Evolutionary conservation across 1,284 basidiomycete genomes (phyloP), one percentile per base, ranked within the genome.

Genomic region (Rhodotorula sp.): DNA sequence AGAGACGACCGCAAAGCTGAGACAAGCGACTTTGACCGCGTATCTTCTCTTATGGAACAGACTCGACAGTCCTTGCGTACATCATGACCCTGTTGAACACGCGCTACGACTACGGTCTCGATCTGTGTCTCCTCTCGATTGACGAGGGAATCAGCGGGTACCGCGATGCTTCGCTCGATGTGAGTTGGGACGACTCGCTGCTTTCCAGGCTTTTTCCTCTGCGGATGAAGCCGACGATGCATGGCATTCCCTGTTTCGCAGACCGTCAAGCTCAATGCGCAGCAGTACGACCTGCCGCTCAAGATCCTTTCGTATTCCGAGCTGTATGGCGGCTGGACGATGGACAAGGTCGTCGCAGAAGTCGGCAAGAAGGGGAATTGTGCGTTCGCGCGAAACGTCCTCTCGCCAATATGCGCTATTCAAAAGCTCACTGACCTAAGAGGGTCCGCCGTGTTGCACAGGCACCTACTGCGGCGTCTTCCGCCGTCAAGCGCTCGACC

Each of bases 101-200:
- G 77, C 87, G 94, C 62, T 95, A 98, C 80, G 82, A 90, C 70
- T 99, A 99, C 77, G 92, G 92, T 22, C 84, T 99, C 58, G 88
- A 96, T 59, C 82, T 99, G 30, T 95, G 91, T 79, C 83, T 99
- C 34, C 85, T 99, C 64, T 97, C 94, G 1, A 98, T 99, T 80
- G 96, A 99, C 79, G 96, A 99, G 80, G 95, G 95, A 0, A 99
- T 99, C 77, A 95, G 92, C 18, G 95, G 95, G 1, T 99, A 99
- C 80, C 86, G 95, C 66, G 96, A 99, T 79, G 96, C 98, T 79
- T 97, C 94, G 2, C 83, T 99, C 7, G 94, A 98, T 84, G 93
- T 92, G 68, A 61, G 85, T 28, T 47, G 2, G 34, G 30, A 11
- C 20, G 34, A 13, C 4, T 10, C 0, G 37, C 11, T 7, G 34